Evolutionary conservation across 2,329 filamentous ascomycete genomes (phyloP), one percentile per base, ranked within the genome.

Genomic region (Nemania sp.): DNA sequence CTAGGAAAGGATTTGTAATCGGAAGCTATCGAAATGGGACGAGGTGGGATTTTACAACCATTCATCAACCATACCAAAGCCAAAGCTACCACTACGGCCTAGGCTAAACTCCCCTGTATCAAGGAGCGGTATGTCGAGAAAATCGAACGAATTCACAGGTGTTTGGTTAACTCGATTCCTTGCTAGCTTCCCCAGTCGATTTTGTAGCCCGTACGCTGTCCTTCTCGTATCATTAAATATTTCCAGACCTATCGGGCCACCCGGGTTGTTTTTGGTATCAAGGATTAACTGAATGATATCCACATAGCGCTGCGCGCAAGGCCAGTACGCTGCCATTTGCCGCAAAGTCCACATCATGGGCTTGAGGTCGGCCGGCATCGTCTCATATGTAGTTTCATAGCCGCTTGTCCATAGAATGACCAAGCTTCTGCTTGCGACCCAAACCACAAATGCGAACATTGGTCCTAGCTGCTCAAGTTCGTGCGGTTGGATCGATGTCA

Each of bases 201-300:
- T 55, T n/a, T 55, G 52, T 22, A 55, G 13, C 52, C 52, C 52
- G n/a, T 55, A 55, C 27, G 52, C 52, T 3, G 52, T 55, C 29
- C 52, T 26, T 55, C 29, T 55, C 27, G 52, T 55, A 55, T 55
- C 52, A 22, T 55, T 55, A 20, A 55, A 55, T 35, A 55, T 55
- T 10, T 55, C 52, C 15, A 55, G 5, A 7, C 52, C 52, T 11
- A 29, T 55, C 2, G 52, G 52, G 18, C 52, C 52, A 6, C 52
- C 52, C 2, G 52, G 52, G 52, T 55, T 38, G 24, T 55, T 55
- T 29, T 55, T 55, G 13, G 52, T 55, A 24, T 55, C 52, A 10
- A 55, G 27, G 20, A 55, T 55, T n/a, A 55, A 32, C 52, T 55
- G 52, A n/a, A 55, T 32, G 20, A 55, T 55, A n/a, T 55, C 52